Evolutionary conservation across 768 basidiomycete species (phyloP).

Genomic region (Pholiota microspora): DNA sequence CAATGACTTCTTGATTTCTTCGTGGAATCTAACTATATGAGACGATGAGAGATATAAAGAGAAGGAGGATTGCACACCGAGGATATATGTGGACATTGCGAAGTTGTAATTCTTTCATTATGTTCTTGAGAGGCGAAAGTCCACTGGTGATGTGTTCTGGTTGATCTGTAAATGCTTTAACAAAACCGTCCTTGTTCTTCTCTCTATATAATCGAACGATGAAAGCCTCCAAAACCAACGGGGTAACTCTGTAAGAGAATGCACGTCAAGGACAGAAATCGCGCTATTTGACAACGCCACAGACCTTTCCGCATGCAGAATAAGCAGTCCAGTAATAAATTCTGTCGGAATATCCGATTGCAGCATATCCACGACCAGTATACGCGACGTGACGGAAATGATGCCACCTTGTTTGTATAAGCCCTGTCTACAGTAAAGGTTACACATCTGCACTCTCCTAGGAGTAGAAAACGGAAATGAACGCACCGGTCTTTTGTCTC

Average conservation of each 20-base stretch:
- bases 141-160: conserved; percentile 94
- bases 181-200: conserved; percentile 85
- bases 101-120: conserved; percentile 91
- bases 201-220: conserved; percentile 89
- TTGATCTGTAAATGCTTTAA: conserved; percentile 97
- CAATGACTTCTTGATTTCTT: conserved; percentile 78
- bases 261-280: not conserved
- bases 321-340: conserved; percentile 84
- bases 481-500: conserved; percentile 84
- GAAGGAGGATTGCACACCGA: conserved; percentile 45
- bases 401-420: conserved; percentile 88
- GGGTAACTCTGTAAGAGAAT: conserved; percentile 62
- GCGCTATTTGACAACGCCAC: conserved; percentile 12
- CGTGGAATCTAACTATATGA: conserved; percentile 71
- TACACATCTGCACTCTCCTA: not conserved
- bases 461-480: not conserved
- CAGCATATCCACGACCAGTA: conserved; percentile 93
- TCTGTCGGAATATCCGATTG: conserved; percentile 81
- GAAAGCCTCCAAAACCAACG: conserved; percentile 86
- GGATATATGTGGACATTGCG: conserved; percentile 91
- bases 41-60: not conserved
- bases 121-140: conserved; percentile 85
- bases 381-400: conserved; percentile 89
- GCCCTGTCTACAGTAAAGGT: conserved; percentile 53
- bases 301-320: conserved; percentile 90